Evolutionary conservation across 2,329 filamentous ascomycete species (phyloP).

Genomic region (Uncinocarpus reesii): DNA sequence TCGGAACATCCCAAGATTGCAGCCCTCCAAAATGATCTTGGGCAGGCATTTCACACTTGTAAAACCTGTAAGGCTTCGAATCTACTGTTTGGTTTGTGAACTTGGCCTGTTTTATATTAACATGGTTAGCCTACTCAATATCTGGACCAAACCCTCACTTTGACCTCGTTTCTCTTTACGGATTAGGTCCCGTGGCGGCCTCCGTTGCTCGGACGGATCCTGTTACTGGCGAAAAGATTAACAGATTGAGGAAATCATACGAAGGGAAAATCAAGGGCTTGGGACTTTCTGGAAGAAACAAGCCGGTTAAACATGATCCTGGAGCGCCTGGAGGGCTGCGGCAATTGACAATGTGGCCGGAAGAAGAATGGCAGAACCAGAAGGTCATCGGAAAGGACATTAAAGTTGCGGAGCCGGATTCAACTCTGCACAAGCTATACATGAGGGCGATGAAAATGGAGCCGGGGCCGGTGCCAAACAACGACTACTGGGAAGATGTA

Average conservation of each 20-base stretch:
- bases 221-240: conserved; percentile 54
- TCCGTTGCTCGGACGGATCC: conserved; percentile 52
- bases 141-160: conserved; percentile 48
- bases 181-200: conserved; percentile 45
- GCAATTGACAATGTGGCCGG: conserved; percentile 39
- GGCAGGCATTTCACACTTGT: conserved; percentile 40
- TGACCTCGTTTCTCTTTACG: conserved; percentile 51
- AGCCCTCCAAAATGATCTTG: conserved; percentile 38
- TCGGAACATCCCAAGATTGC: conserved; percentile 29
- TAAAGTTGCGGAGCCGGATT: conserved; percentile 34
- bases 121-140: conserved; percentile 37
- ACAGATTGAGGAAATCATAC: conserved; percentile 49
- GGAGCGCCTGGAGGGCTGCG: conserved; percentile 31
- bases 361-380: conserved; percentile 43
- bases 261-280: conserved; percentile 43
- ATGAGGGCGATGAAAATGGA: conserved; percentile 40
- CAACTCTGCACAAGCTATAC: conserved; percentile 34
- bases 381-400: conserved; percentile 40
- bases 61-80: conserved; percentile 40
- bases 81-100: conserved; percentile 28
- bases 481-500: conserved; percentile 41
- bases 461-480: conserved; percentile 37
- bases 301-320: conserved; percentile 37
- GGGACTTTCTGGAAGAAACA: conserved; percentile 40
- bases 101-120: conserved; percentile 34